Base-by-base conservation (phyloP, 2,329 filamentous ascomycete genomes). In the Ilyonectria mors-panacis region DNA sequence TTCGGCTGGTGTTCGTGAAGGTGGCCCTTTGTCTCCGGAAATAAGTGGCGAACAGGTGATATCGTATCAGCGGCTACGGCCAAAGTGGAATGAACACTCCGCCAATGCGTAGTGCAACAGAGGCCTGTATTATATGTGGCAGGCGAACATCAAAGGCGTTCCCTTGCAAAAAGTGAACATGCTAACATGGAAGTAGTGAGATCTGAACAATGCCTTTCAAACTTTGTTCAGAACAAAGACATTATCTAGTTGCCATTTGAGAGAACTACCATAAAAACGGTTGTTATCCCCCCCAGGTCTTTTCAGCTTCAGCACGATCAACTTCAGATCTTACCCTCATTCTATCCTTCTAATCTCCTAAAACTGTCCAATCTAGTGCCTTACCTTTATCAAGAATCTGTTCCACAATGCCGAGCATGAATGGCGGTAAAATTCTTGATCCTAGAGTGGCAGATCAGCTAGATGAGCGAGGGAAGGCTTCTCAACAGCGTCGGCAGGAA, bases 371-470 rank as follows among this genome's bases (percentile, higher is more conserved):
- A 7, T 26, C 23, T 48, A 23, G 12, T 23, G 15, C 3, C 21
- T 13, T 23, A 3, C 45, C 7, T 9, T 33, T 45, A 12, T 42
- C 9, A 17, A 13, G 28, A 45, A 45, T 21, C 23, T 33, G 0
- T 30, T 4, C 3, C 51, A 63, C 42, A 51, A 63, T 63, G 51
- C 42, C 59, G 12, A 42, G 23, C 13, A 7, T 19, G 7, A 63
- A 45, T 23, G 59, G 59, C 12, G 59, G 59, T 13, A 63, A 63
- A 42, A 63, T 63, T 48, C 26, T 63, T n/a, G 42, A 54, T 37
- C 39, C 51, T 1, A 56, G 15, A 19, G 33, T 28, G 9, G 30
- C 44, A 13, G 59, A 63, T 19, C 19, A 28, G 6, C 9, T 63
- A 12, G 42, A 39, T n/a, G 8, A 50, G 19, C 39, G 17, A 10